Evolutionary conservation across 2,329 filamentous ascomycete genomes (phyloP), one percentile per base, ranked within the genome.

Genomic region (Aspergillus glaucus): DNA sequence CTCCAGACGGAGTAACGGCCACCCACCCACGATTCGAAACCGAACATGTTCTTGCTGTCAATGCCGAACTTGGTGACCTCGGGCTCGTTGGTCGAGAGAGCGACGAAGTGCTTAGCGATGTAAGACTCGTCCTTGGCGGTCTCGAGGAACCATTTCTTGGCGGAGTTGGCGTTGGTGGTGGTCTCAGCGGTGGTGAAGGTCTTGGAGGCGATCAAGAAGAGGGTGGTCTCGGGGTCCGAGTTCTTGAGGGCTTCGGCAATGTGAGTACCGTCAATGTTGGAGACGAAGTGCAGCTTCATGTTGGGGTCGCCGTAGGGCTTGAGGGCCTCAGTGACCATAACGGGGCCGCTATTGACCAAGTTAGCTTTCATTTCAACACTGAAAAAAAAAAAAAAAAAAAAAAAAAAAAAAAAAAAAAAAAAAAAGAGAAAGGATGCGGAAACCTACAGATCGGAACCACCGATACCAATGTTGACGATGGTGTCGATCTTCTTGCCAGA

Each of bases 61-160:
- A 98, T 98, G 58, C 93, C 93, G 64, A 98, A 98, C 79, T 97
- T 97, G 75, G 87, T 90, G 54, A 98, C 93, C 77, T 97, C 92
- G 47, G 77, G 70, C 75, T 92, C 87, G 75, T 98, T 98, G 70
- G 93, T 98, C 44, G 93, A 97, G 46, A 98, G 83, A 42, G 93
- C 93, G 50, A 96, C 93, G 67, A 98, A 98, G 80, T 98, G 93
- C 81, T 97, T 98, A 60, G 93, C 89, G 61, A 98, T 94, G 57
- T 81, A 75, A 17, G 70, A 64, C 50, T 79, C 72, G 24, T 95
- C 86, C 83, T 84, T 93, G 75, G 80, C 86, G 71, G 68, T 84
- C 75, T 94, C 79, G 59, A 97, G 80, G 83, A 98, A 98, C 93
- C 93, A 98, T 46, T 79, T 74, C 82, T 98, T 98, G 55, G 93